Percentiles rank a stretch among this genome's conserved stretches.
Evolutionary conservation across 2,329 filamentous ascomycete species (phyloP).

Genomic region (Dothideomycetidae sp.): DNA sequence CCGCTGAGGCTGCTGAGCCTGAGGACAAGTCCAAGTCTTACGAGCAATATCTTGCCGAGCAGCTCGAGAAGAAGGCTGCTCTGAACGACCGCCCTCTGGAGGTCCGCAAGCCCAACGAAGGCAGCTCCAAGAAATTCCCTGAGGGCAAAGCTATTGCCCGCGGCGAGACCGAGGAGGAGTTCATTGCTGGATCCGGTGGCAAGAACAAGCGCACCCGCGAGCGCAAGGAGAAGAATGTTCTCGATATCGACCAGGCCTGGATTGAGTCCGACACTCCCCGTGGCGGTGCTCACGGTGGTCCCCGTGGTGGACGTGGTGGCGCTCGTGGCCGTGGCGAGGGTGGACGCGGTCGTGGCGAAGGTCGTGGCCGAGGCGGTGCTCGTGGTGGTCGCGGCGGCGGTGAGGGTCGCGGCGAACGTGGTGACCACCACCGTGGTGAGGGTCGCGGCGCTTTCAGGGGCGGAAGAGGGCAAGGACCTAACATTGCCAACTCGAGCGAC

Average conservation of each 20-base stretch:
- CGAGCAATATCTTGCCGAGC: conserved; percentile 69
- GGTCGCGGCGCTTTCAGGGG: conserved; percentile 16
- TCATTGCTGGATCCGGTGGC: conserved; percentile 57
- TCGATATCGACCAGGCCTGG: conserved; percentile 72
- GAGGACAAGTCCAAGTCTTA: conserved; percentile 80
- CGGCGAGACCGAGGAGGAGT: conserved; percentile 49
- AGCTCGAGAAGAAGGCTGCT: conserved; percentile 60
- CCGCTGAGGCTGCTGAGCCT: conserved; percentile 21
- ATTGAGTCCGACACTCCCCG: conserved; percentile 38
- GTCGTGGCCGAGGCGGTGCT: conserved; percentile 36
- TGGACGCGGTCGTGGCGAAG: conserved; percentile 26
- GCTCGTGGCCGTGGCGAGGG: conserved; percentile 20
- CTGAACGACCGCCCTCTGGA: conserved; percentile 51
- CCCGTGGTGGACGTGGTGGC: conserved; percentile 30
- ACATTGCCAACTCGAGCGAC: conserved; percentile 36
- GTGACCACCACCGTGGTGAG: conserved; percentile 31
- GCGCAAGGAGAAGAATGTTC: conserved; percentile 77
- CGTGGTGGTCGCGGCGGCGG: conserved; percentile 31
- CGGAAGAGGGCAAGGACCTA: conserved; percentile 25
- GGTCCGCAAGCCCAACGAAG: conserved; percentile 85
- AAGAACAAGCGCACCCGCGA: conserved; percentile 75
- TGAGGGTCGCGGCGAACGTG: conserved; percentile 23
- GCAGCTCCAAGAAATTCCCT: conserved; percentile 88
- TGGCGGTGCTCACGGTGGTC: conserved; percentile 40
- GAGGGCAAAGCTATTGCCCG: conserved; percentile 54